Evolutionary conservation across 495 filamentous ascomycete species (phyloP).

Genomic region (Lasiosphaeris hirsuta): DNA sequence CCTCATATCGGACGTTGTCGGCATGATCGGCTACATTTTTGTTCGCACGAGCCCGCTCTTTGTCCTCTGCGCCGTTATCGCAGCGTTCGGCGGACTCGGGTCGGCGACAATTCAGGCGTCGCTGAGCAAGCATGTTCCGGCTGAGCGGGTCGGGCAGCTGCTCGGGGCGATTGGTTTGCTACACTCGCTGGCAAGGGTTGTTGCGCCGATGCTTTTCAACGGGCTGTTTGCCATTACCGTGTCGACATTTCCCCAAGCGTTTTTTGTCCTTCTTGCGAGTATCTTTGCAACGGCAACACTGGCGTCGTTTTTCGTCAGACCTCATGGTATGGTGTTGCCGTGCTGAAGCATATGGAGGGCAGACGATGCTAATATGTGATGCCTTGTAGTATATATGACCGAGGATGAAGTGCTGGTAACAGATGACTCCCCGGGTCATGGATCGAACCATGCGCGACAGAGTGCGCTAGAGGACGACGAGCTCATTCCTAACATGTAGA

Average conservation of each 20-base stretch:
- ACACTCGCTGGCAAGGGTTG: slow-evolving; percentile 74
- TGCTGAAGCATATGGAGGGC: not conserved
- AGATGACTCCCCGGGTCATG: not conserved
- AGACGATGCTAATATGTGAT: slow-evolving; percentile 6
- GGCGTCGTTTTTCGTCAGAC: slow-evolving; percentile 64
- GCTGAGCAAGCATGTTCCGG: slow-evolving; percentile 86
- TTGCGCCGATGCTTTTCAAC: slow-evolving; percentile 79
- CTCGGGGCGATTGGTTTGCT: slow-evolving; percentile 83
- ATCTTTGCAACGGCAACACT: slow-evolving; percentile 65
- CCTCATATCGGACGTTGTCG: slow-evolving; percentile 72
- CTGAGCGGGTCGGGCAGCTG: slow-evolving; percentile 74
- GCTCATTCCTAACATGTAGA: slow-evolving; percentile 19
- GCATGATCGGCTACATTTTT: slow-evolving; percentile 70
- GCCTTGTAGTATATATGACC: slow-evolving; percentile 23
- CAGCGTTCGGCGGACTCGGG: slow-evolving; percentile 77
- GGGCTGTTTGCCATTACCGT: slow-evolving; percentile 81
- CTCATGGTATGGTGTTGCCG: slow-evolving; percentile 62
- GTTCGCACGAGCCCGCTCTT: slow-evolving; percentile 54
- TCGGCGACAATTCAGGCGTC: slow-evolving; percentile 77
- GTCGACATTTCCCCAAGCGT: slow-evolving; percentile 68
- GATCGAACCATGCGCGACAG: slow-evolving; percentile 1
- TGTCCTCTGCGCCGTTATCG: slow-evolving; percentile 64
- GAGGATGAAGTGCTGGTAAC: slow-evolving; percentile 16
- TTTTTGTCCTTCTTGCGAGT: slow-evolving; percentile 69
- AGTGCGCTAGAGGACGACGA: slow-evolving; percentile 28